These are phyloP conservation scores for Bruguiera gymnorhiza DNA, from an alignment of 345 rosid species.

Conservation along the genomic window DNA sequence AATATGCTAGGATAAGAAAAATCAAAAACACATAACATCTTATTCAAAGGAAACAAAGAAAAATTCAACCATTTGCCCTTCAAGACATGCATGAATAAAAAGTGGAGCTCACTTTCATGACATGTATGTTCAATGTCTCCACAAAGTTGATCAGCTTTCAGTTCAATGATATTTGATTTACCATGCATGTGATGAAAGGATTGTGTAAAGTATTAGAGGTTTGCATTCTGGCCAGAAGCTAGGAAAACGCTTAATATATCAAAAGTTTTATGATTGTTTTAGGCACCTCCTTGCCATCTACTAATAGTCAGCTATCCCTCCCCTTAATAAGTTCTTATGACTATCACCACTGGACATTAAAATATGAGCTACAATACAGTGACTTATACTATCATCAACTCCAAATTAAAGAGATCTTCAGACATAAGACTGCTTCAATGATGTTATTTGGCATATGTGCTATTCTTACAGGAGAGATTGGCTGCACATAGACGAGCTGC, in stretches of 20 bases:
- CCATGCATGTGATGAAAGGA: too few relatives aligned
- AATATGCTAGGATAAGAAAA: neutral
- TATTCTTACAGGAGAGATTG: constrained; percentile 68
- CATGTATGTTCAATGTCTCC: neutral
- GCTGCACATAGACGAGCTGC: constrained; percentile 68
- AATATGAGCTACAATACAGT: neutral
- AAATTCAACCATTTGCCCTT: neutral
- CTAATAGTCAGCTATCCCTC: neutral
- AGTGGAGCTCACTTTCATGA: neutral
- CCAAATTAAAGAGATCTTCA: neutral
- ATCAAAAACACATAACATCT: neutral
- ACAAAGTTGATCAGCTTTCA: neutral
- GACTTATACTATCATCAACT: too few relatives aligned
- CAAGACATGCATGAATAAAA: too few relatives aligned
- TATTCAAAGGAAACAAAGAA: neutral
- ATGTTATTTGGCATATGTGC: constrained; percentile 2
- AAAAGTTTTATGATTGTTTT: neutral
- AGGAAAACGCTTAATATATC: too few relatives aligned
- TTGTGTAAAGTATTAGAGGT: too few relatives aligned
- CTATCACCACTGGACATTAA: neutral
- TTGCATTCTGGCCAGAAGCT: too few relatives aligned
- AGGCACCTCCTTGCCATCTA: neutral
- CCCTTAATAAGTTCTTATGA: neutral
- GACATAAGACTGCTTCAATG: constrained; percentile 12
- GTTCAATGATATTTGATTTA: neutral